Evolutionary conservation across 306 rosid genomes (phyloP).

Genomic region (Sicyos baderoa): DNA sequence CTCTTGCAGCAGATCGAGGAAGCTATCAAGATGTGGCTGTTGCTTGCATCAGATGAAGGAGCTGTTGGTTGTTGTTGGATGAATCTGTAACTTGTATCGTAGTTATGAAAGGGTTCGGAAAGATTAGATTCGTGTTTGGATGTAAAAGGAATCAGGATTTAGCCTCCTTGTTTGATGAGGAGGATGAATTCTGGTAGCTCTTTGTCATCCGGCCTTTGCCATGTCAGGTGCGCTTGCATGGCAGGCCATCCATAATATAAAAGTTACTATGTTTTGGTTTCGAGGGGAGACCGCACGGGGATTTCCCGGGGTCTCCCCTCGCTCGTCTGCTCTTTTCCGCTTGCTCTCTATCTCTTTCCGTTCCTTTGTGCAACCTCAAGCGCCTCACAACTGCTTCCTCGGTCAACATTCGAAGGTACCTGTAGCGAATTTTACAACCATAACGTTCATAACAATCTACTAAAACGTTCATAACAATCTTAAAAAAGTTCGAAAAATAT

Average conservation of each 20-base stretch:
- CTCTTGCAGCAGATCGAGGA: no score
- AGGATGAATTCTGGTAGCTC: slow-evolving; percentile 17
- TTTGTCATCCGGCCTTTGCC: slow-evolving; percentile 98
- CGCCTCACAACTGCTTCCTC: not conserved
- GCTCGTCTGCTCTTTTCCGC: slow-evolving; percentile 36
- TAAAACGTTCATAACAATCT: no score
- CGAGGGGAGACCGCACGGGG: slow-evolving; percentile 68
- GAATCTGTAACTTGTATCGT: slow-evolving; percentile 12
- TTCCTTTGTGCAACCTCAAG: not conserved
- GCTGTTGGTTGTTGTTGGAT: not conserved
- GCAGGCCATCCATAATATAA: slow-evolving; percentile 80
- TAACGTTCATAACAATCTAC: no score
- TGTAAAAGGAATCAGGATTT: slow-evolving; percentile 41
- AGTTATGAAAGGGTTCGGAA: slow-evolving; percentile 7
- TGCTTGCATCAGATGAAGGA: no score
- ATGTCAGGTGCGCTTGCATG: slow-evolving; percentile 98
- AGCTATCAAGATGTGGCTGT: not conserved
- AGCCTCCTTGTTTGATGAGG: slow-evolving; percentile 10
- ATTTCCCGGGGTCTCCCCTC: slow-evolving; percentile 66
- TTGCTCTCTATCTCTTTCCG: not conserved
- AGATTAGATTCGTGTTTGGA: slow-evolving; percentile 27
- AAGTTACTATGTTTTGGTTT: slow-evolving; percentile 30
- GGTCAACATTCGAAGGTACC: not conserved
- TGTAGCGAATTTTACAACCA: no score
- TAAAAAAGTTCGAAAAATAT: no score